Base-by-base conservation (phyloP, 2,329 filamentous ascomycete genomes). In the Pestalotiopsis sp. region DNA sequence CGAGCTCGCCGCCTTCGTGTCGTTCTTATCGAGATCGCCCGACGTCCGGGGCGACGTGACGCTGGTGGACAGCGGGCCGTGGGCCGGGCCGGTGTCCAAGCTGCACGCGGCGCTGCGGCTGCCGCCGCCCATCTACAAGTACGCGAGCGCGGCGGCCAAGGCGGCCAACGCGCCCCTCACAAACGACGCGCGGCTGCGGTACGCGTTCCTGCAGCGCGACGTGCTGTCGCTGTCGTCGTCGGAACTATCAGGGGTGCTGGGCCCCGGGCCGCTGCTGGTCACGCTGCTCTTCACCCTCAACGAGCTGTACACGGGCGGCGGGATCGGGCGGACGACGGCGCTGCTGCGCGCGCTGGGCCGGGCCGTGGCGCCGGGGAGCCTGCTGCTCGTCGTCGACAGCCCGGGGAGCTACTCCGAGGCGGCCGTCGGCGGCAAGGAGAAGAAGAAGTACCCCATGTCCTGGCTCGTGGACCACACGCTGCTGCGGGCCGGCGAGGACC, bases 271-370 rank as follows among this genome's bases (percentile, higher is more conserved):
- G 11, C 73, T 86, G 3, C 81, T 98, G 0, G 84, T 97, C 14
- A 97, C 95, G 0, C 82, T 98, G 13, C 89, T 98, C 81, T 99
- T 98, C 84, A 98, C 95, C 0, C 87, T 98, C 61, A 98, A 98
- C 79, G 96, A 99, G 81, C 89, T 99, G 0, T 98, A 98, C 83
- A 92, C 93, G 0, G 85, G 88, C 0, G 93, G 91, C 1, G 88
- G 94, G 27, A 84, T 90, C 62, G 85, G 90, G 2, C 89, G 90
- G 73, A 94, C 95, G 0, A 97, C 95, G 0, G 83, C 84, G 3
- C 91, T 98, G 72, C 84, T 99, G 0, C 85, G 94, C 3, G 83
- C 83, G 0, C 82, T 98, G 20, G 93, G 92, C 0, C 82, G 87
- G 1, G 73, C 81, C 1, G 77, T 92, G 2, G 81, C 84, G 0